Evolutionary conservation across 164 flowering plant genomes (phyloP).

Genomic region (Berberis thunbergii): DNA sequence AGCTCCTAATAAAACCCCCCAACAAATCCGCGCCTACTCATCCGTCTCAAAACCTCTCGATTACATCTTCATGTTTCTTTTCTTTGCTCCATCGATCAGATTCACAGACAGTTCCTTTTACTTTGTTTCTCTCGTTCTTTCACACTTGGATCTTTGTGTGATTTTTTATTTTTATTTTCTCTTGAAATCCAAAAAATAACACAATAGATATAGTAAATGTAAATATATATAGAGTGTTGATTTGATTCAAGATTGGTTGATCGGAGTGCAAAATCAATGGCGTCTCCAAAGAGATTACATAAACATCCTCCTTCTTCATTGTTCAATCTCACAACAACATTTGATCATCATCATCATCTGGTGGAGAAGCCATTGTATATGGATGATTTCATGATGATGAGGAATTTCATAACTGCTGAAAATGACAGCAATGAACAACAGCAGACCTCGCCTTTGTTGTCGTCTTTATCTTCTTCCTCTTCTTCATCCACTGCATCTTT

Average conservation of each 20-base stretch:
- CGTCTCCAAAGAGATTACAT: neutral
- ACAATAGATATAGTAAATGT: too few species aligned
- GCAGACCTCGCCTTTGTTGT: slow-evolving; percentile 9
- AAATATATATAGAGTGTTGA: too few species aligned
- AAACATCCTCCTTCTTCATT: neutral
- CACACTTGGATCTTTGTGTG: too few species aligned
- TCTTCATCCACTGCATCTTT: slow-evolving; percentile 2
- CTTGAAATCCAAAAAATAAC: too few species aligned
- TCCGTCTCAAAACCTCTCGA: too few species aligned
- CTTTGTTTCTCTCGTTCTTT: too few species aligned
- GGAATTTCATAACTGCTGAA: slow-evolving; percentile 8
- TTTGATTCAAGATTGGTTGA: neutral
- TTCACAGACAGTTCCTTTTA: too few species aligned
- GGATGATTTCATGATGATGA: slow-evolving; percentile 26
- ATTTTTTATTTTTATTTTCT: too few species aligned
- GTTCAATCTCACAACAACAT: slow-evolving; percentile 4
- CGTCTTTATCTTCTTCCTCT: slow-evolving; percentile 9
- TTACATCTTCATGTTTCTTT: too few species aligned
- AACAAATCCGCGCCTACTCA: too few species aligned
- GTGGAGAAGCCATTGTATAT: slow-evolving; percentile 26
- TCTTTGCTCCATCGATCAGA: too few species aligned
- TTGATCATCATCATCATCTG: slow-evolving; percentile 26
- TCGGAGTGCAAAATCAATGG: neutral
- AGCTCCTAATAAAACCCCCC: too few species aligned
- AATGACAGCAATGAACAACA: neutral